Evolutionary conservation across 805 yeast species (phyloP), one percentile per base, ranked within the genome.

Genomic region (Cyberlindnera saturnus): DNA sequence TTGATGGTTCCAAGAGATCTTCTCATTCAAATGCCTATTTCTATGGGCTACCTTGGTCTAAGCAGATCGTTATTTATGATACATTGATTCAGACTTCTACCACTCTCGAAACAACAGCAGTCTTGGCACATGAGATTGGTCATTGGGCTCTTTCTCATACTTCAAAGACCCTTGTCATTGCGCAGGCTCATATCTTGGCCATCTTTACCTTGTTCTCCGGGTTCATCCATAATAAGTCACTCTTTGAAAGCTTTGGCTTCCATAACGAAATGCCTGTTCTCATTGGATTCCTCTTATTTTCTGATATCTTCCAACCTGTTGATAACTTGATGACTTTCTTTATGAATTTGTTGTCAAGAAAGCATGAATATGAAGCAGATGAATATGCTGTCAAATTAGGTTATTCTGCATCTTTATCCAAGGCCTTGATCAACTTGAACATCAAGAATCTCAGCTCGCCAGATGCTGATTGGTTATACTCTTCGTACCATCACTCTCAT

Each of bases 81-180:
- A 93, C 97, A 9, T 75, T 93, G 67, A 82, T 93, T 50, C 79
- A 86, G 48, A 83, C 86, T 46, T 81, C 89, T 30, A 67, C 89
- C 28, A 75, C 78, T 26, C 76, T 74, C 35, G 95, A 93, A 65
- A 86, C 89, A 34, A 87, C 89, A 41, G 97, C 98, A 41, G 96
- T 93, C 1, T 73, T 91, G 51, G 98, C 96, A n/a, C 99, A 93
- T 61, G 99, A 93, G 69, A 83, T 93, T 53, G 99, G 99, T 40
- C 99, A 93, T 64, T 93, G 99, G 99, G 82, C 83, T 56, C 74
- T 85, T 62, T 81, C 84, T 45, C 99, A 93, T 64, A 83, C 90
- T 48, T 70, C 90, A n/a, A 81, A 81, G 60, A 75, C 83, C 73
- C 65, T 93, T 57, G 57, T 75, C 5, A 74, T 82, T 49, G 70